These are phyloP conservation scores for Aureobasidium zeae DNA, from an alignment of 2,329 filamentous ascomycete genomes.

Conservation along the genomic window DNA sequence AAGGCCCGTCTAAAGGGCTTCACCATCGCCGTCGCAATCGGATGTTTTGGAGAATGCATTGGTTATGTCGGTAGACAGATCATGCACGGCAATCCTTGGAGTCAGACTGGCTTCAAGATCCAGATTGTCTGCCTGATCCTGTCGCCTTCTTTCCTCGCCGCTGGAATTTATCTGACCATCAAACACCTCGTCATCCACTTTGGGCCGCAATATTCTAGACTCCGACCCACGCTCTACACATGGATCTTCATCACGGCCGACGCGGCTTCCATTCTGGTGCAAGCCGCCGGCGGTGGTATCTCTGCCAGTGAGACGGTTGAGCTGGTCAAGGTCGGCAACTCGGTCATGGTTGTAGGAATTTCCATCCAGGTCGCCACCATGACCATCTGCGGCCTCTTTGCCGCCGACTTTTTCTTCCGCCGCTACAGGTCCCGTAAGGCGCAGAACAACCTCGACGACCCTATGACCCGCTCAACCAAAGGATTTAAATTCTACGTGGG, in stretches of 20 bases:
- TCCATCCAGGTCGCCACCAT: conserved; percentile 37
- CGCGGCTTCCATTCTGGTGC: conserved; percentile 36
- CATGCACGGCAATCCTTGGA: conserved; percentile 35
- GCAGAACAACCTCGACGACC: background rate
- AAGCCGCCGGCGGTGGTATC: conserved; percentile 37
- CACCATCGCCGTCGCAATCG: conserved; percentile 32
- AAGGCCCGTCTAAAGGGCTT: conserved; percentile 32
- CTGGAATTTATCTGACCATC: conserved; percentile 39
- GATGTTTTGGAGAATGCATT: conserved; percentile 34
- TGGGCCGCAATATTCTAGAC: conserved; percentile 33
- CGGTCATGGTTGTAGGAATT: conserved; percentile 39
- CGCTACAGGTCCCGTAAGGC: conserved; percentile 3
- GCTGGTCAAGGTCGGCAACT: conserved; percentile 32
- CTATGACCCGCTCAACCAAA: conserved; percentile 9
- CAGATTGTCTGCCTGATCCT: conserved; percentile 38
- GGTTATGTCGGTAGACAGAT: conserved; percentile 37
- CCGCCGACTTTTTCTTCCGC: conserved; percentile 32
- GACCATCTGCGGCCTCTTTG: conserved; percentile 33
- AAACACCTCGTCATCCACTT: conserved; percentile 39
- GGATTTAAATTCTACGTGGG: conserved; percentile 46
- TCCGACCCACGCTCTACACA: conserved; percentile 38
- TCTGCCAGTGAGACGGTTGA: conserved; percentile 28
- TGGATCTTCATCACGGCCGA: conserved; percentile 45
- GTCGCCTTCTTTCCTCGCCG: conserved; percentile 37
- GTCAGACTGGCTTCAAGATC: conserved; percentile 30